phyloP scores from a whole-genome alignment of 768 basidiomycete species.

The Tylopilus rubrobrunneus region DNA sequence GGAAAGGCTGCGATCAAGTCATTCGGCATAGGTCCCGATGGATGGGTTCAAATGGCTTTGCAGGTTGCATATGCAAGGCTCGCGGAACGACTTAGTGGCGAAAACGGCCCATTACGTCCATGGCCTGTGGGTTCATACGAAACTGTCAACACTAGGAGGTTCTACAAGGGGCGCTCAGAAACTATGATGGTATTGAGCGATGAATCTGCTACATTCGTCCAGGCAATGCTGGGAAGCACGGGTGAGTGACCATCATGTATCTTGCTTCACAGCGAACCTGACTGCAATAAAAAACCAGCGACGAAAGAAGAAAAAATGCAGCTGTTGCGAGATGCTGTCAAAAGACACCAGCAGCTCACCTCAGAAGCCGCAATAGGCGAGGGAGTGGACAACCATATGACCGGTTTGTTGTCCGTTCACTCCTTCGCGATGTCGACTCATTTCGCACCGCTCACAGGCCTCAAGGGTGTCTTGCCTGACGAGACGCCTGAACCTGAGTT shows the following conservation, averaged over 20 bases:
- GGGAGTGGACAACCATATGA: slow-evolving; percentile 85
- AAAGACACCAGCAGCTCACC: slow-evolving; percentile 62
- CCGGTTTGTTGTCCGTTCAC: slow-evolving; percentile 44
- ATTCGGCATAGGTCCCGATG: background rate
- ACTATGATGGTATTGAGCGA: background rate
- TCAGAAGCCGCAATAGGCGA: slow-evolving; percentile 49
- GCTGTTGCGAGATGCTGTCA: slow-evolving; percentile 57
- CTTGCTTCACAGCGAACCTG: background rate
- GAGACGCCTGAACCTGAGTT: background rate
- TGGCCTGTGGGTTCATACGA: background rate
- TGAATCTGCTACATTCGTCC: slow-evolving; percentile 31
- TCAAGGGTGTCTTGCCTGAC: background rate
- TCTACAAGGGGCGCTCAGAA: background rate
- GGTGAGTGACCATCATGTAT: background rate
- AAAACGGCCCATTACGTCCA: background rate
- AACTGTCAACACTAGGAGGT: background rate
- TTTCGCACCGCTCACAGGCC: slow-evolving; percentile 38
- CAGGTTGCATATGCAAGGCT: background rate
- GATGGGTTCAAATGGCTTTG: background rate
- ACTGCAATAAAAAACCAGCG: slow-evolving; percentile 4
- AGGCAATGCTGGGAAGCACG: background rate
- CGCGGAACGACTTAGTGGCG: background rate
- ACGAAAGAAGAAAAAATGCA: slow-evolving; percentile 41
- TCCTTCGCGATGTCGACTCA: background rate
- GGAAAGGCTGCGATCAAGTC: too few species aligned